Base-by-base conservation (phyloP, 148 eudicot genomes). In the Tetragonia tetragonoides region DNA sequence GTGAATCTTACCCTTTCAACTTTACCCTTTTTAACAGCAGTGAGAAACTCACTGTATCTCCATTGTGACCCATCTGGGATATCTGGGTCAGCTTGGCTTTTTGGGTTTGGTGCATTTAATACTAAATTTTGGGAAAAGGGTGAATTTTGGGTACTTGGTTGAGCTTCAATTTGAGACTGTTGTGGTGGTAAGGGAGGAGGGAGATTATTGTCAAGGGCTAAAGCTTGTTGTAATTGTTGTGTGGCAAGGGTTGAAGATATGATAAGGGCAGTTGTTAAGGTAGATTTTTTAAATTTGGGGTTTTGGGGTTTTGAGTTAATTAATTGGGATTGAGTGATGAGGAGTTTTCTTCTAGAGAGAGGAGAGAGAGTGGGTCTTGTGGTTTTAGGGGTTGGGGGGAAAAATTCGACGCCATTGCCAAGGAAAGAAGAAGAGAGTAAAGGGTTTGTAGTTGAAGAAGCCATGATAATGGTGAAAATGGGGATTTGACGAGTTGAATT, bases 21-120 rank as follows among this genome's bases (percentile, higher is more conserved):
- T 67, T 93, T 95, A 2, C 99, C 99, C 85, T 93, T 95, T 77
- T 95, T 95, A 5, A 95, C 99, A 0, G 99, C 99, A 61, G 87
- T 93, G 79, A 95, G 66, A 77, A 95, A 95, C 84, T 95, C 99
- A 65, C 99, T 95, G 85, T 95, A 95, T 18, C 99, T 57, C 99
- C 98, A 95, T 20, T 93, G 89, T 14, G 87, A 75, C 3, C 98
- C 95, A 7, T 94, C 98, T 0, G 98, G 98, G 42, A 94, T 80
- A 70, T 91, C 94, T 3, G 98, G 81, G 3, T 79, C 67, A 1
- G 84, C 63, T 67, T 87, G 81, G 20, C 82, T 63, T 18, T 81
- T 85, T 9, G 97, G 89, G 72, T 94, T 92, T 3, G 99, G 99
- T 9, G 99, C 99, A 37, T 83, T 91, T 42, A 95, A 65, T 6